Conservation (phyloP, 2,329 filamentous ascomycete species). For the Lasiodiplodia sp. region DNA sequence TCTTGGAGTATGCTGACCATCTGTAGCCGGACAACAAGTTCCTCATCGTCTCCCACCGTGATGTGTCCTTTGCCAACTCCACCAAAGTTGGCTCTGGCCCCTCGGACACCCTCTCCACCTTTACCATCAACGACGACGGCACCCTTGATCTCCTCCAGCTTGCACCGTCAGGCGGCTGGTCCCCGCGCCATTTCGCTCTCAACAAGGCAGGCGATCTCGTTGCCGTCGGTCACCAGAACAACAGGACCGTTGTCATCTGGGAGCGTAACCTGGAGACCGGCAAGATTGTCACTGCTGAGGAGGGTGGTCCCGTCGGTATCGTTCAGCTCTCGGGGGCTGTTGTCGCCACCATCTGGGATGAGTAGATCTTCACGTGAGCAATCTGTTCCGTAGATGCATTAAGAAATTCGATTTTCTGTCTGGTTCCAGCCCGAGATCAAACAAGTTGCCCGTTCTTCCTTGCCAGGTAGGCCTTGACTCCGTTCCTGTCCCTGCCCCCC, state of each 20-base stretch:
- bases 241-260: slow-evolving; percentile 68
- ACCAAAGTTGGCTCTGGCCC: slow-evolving; percentile 34
- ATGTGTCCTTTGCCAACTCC: slow-evolving; percentile 58
- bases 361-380: slow-evolving; percentile 27
- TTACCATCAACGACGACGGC: slow-evolving; percentile 65
- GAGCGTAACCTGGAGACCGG: slow-evolving; percentile 67
- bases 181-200: slow-evolving; percentile 72
- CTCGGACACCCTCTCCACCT: slow-evolving; percentile 70
- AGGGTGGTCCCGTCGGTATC: slow-evolving; percentile 52
- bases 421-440: neutral
- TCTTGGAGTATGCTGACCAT: no score
- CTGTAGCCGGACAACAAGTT: slow-evolving; percentile 59
- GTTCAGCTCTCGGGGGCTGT: slow-evolving; percentile 41
- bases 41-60: slow-evolving; percentile 73
- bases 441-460: slow-evolving; percentile 8
- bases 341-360: slow-evolving; percentile 47
- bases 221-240: slow-evolving; percentile 70
- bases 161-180: slow-evolving; percentile 68
- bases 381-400: no score
- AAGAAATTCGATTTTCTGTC: neutral
- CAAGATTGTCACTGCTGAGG: slow-evolving; percentile 58
- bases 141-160: slow-evolving; percentile 64
- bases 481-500: slow-evolving; percentile 9
- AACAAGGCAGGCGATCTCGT: slow-evolving; percentile 70
- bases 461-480: slow-evolving; percentile 6